phyloP scores from a whole-genome alignment of 805 yeast genomes.

The Metahyphopichia silvanorum region DNA sequence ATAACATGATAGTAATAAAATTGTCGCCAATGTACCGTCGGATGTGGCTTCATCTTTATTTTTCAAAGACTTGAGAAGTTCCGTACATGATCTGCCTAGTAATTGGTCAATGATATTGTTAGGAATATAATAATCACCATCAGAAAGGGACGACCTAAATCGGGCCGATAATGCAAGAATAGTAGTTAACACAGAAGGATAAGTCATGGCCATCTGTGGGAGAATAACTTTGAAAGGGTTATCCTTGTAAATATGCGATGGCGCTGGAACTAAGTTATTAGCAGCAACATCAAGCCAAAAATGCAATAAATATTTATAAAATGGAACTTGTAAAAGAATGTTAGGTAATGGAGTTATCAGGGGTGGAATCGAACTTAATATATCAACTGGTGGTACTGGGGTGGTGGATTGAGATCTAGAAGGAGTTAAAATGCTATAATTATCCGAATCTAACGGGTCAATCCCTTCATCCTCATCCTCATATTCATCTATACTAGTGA shows the following conservation, averaged over 20 bases:
- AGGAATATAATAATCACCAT: constrained; percentile 21
- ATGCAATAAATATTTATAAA: constrained; percentile 58
- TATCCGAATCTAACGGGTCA: neutral
- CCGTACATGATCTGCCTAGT: constrained; percentile 56
- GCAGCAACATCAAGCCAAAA: constrained; percentile 63
- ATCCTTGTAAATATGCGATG: constrained; percentile 48
- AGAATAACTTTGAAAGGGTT: constrained; percentile 66
- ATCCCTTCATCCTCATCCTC: constrained; percentile 6
- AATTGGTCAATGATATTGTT: constrained; percentile 48
- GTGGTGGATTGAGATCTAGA: neutral
- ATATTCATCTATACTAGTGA: constrained; percentile 1
- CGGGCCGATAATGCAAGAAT: constrained; percentile 45
- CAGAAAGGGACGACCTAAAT: constrained; percentile 21
- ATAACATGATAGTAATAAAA: constrained; percentile 56
- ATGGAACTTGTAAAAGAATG: constrained; percentile 54
- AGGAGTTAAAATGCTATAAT: neutral
- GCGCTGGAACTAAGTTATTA: constrained; percentile 62
- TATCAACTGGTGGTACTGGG: too few species aligned
- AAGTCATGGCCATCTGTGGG: constrained; percentile 65
- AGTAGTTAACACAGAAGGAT: constrained; percentile 55
- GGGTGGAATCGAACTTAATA: constrained; percentile 31
- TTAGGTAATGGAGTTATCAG: constrained; percentile 55
- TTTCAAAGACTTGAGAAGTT: constrained; percentile 47
- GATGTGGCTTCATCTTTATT: constrained; percentile 53
- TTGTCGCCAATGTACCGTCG: constrained; percentile 64